Conservation (phyloP, 2,329 filamentous ascomycete species). For the Trematosphaeria pertusa region DNA sequence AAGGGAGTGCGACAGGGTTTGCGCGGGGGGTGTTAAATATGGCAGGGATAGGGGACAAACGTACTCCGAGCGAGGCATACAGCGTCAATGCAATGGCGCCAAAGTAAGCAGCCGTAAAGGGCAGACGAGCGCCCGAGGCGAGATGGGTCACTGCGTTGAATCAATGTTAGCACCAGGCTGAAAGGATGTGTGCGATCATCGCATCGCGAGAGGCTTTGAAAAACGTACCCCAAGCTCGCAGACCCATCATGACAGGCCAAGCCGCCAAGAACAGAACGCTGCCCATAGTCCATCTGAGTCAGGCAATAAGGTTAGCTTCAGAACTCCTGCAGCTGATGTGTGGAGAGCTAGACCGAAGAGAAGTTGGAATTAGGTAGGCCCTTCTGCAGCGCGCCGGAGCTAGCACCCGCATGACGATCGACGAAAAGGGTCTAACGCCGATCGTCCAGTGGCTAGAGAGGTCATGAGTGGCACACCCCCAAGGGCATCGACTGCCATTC, state of each 20-base stretch:
- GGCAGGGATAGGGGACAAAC: slow-evolving; percentile 46
- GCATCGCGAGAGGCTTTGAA: too few species aligned
- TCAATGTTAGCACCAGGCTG: slow-evolving; percentile 24
- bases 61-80: slow-evolving; percentile 90
- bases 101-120: slow-evolving; percentile 95
- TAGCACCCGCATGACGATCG: slow-evolving; percentile 53
- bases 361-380: slow-evolving; percentile 39
- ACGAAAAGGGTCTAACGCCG: slow-evolving; percentile 39
- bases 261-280: slow-evolving; percentile 89
- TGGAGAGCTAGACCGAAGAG: slow-evolving; percentile 27
- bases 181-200: background rate
- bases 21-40: slow-evolving; percentile 25
- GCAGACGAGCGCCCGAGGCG: slow-evolving; percentile 80
- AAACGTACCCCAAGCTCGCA: too few species aligned
- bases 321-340: slow-evolving; percentile 31
- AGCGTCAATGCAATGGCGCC: slow-evolving; percentile 88
- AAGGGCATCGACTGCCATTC: slow-evolving; percentile 22
- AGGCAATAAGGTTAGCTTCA: slow-evolving; percentile 46
- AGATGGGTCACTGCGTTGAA: too few species aligned
- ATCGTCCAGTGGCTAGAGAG: slow-evolving; percentile 46
- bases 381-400: slow-evolving; percentile 47
- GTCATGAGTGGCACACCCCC: slow-evolving; percentile 41
- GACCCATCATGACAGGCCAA: slow-evolving; percentile 95
- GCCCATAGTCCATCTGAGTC: slow-evolving; percentile 87
- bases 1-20: slow-evolving; percentile 31